phyloP scores from a whole-genome alignment of 345 rosid species.

The Ricinus communis region DNA sequence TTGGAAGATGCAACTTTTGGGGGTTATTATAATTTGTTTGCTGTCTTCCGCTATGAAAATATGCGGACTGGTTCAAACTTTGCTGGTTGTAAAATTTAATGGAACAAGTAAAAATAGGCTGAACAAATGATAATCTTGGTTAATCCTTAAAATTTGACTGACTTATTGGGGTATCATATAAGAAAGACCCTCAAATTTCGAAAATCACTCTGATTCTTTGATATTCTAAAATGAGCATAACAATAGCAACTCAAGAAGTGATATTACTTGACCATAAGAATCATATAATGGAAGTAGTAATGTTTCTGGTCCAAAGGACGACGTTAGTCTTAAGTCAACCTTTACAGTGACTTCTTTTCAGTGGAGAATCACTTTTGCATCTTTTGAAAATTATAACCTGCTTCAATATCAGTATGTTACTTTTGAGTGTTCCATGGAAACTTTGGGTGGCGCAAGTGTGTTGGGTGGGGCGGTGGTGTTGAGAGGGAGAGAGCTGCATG shows the following conservation, averaged over 20 bases:
- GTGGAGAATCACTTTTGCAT: too few species aligned
- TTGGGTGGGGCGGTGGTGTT: too few species aligned
- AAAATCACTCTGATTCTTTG: not conserved
- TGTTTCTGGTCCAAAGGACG: too few species aligned
- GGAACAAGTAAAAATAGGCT: not conserved
- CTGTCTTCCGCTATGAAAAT: constrained; percentile 10
- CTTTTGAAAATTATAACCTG: too few species aligned
- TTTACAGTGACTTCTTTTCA: too few species aligned
- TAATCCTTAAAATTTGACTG: not conserved
- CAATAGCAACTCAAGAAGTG: not conserved
- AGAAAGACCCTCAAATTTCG: not conserved
- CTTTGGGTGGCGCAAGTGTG: too few species aligned
- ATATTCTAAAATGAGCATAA: not conserved
- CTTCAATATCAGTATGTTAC: too few species aligned
- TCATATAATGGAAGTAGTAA: not conserved
- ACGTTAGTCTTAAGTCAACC: too few species aligned
- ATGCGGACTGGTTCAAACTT: not conserved
- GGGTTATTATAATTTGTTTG: constrained; percentile 5
- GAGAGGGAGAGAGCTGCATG: too few species aligned
- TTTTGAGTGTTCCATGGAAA: too few species aligned
- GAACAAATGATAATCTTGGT: not conserved
- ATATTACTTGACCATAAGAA: not conserved
- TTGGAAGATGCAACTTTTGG: not conserved
- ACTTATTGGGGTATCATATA: not conserved
- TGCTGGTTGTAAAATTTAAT: not conserved